Conservation (phyloP, 1,139 yeast genomes). For the Kodamaea ohmeri region DNA sequence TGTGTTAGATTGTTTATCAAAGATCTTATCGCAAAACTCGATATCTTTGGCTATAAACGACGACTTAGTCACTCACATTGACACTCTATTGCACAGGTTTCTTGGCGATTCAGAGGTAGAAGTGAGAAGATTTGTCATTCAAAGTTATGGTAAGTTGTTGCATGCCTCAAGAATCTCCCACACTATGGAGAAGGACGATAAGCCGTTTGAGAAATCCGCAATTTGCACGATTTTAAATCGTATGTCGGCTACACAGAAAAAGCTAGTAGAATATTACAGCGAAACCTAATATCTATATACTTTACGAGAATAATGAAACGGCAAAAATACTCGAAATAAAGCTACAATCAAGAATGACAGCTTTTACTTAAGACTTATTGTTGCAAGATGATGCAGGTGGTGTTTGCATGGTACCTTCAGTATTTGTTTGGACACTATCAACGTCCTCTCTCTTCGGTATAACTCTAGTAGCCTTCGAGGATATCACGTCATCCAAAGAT, state of each 20-base stretch:
- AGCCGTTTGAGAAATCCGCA: conserved; percentile 14
- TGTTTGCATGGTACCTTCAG: conserved; percentile 10
- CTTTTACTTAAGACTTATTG: not conserved
- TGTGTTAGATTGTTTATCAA: conserved; percentile 23
- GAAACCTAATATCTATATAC: conserved; percentile 9
- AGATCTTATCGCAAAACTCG: conserved; percentile 22
- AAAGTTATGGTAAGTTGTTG: conserved; percentile 39
- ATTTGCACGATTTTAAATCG: conserved; percentile 26
- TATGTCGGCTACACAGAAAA: conserved; percentile 34
- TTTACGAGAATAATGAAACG: not conserved
- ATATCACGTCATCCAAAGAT: conserved; percentile 18
- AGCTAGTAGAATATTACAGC: conserved; percentile 39
- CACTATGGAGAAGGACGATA: conserved; percentile 10
- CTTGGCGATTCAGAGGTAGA: conserved; percentile 36
- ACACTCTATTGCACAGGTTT: conserved; percentile 25
- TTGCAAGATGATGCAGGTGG: conserved; percentile 8
- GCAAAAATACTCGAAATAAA: conserved; percentile 3
- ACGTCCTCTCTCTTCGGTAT: conserved; percentile 17
- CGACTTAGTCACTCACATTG: conserved; percentile 26
- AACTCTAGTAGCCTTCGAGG: conserved; percentile 19
- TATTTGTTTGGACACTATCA: conserved; percentile 1
- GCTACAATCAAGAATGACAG: conserved; percentile 5
- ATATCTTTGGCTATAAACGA: conserved; percentile 21
- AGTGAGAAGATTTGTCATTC: conserved; percentile 38
- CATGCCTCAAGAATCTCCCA: conserved; percentile 19